Evolutionary conservation across 345 rosid genomes (phyloP).

Genomic region (Turnera subulata): DNA sequence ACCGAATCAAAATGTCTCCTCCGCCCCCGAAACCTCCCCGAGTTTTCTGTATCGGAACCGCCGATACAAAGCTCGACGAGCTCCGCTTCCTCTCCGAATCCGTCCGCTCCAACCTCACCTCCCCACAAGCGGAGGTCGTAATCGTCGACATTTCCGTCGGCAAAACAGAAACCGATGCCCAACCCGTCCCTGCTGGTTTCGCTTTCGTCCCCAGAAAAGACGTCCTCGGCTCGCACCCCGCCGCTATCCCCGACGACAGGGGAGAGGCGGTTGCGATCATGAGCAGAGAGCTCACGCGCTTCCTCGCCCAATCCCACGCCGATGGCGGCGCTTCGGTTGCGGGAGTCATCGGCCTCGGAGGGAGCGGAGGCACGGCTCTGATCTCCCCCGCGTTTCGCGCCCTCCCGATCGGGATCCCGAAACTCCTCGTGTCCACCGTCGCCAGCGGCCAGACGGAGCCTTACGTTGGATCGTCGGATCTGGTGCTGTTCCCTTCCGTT

Average conservation of each 20-base stretch:
- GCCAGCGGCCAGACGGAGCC: conserved; percentile 83
- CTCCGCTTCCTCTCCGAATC: conserved; percentile 66
- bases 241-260: conserved; percentile 58
- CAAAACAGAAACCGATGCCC: conserved; percentile 27
- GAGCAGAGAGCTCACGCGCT: conserved; percentile 61
- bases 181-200: conserved; percentile 39
- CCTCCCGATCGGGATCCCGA: conserved; percentile 75
- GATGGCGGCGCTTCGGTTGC: conserved; percentile 36
- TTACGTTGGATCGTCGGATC: conserved; percentile 78
- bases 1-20: conserved; percentile 16
- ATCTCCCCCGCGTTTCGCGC: conserved; percentile 63
- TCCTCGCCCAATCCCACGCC: conserved; percentile 35
- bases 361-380: conserved; percentile 88
- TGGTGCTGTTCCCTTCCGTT: conserved; percentile 73
- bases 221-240: conserved; percentile 42
- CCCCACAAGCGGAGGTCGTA: conserved; percentile 56
- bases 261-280: conserved; percentile 63
- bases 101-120: conserved; percentile 47
- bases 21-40: conserved; percentile 19
- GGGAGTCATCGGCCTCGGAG: conserved; percentile 82
- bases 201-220: conserved; percentile 47
- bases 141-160: conserved; percentile 75
- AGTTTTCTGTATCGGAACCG: conserved; percentile 81
- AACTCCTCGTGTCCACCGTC: conserved; percentile 83
- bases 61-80: conserved; percentile 82